These are phyloP conservation scores for Fusarium duplospermum DNA, from an alignment of 2,329 filamentous ascomycete genomes.

Conservation along the genomic window DNA sequence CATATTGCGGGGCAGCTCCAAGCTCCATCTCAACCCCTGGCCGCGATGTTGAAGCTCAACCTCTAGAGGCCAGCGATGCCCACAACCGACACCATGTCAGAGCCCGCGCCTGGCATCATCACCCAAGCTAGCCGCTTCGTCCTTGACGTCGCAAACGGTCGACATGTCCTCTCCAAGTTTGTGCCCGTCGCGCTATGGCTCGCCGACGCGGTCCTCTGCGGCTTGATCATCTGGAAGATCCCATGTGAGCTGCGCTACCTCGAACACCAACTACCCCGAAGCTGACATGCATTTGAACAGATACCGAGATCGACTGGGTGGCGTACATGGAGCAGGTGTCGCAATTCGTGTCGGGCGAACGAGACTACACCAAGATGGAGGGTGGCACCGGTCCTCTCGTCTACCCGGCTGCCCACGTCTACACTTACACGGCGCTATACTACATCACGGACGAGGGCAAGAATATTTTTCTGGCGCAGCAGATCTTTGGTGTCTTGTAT, in stretches of 20 bases:
- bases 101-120: slow-evolving; percentile 37
- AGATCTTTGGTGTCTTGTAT: slow-evolving; percentile 85
- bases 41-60: slow-evolving; percentile 23
- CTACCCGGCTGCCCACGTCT: slow-evolving; percentile 94
- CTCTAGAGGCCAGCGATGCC: slow-evolving; percentile 18
- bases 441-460: slow-evolving; percentile 79
- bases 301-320: slow-evolving; percentile 98
- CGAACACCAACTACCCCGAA: neutral
- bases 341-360: slow-evolving; percentile 84
- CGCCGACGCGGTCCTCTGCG: slow-evolving; percentile 78
- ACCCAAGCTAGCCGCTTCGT: slow-evolving; percentile 47
- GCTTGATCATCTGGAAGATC: slow-evolving; percentile 80
- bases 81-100: slow-evolving; percentile 43
- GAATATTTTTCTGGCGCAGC: slow-evolving; percentile 84
- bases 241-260: slow-evolving; percentile 71
- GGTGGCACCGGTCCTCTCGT: slow-evolving; percentile 94
- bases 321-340: slow-evolving; percentile 96
- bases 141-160: slow-evolving; percentile 60
- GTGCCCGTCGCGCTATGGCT: slow-evolving; percentile 73
- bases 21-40: slow-evolving; percentile 34
- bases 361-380: slow-evolving; percentile 86
- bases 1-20: slow-evolving; percentile 39
- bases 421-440: slow-evolving; percentile 87
- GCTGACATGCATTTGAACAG: slow-evolving; percentile 52
- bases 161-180: slow-evolving; percentile 61